Evolutionary conservation across 768 basidiomycete species (phyloP).

Genomic region (Naganishia randhawae): DNA sequence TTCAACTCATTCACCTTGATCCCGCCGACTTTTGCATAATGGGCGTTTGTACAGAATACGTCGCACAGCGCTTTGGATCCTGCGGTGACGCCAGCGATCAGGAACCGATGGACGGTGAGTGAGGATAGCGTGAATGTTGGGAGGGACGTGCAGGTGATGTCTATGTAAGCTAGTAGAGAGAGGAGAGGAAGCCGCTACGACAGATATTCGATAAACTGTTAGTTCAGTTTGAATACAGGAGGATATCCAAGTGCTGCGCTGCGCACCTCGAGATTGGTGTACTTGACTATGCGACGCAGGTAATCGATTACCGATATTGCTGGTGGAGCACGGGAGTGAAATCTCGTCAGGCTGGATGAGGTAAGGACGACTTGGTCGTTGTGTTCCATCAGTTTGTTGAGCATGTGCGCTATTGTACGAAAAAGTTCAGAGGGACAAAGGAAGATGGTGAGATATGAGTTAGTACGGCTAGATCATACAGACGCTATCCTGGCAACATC

Average conservation of each 20-base stretch:
- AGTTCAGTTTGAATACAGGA: no score
- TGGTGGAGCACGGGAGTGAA: slow-evolving; percentile 90
- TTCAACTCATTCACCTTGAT: slow-evolving; percentile 88
- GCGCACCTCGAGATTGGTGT: slow-evolving; percentile 89
- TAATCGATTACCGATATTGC: slow-evolving; percentile 86
- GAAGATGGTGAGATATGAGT: not conserved
- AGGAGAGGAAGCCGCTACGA: slow-evolving; percentile 50
- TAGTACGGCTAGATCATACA: not conserved
- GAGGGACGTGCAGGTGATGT: slow-evolving; percentile 71
- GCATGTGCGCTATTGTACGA: slow-evolving; percentile 73
- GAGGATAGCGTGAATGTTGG: slow-evolving; percentile 90
- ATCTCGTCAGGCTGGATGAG: slow-evolving; percentile 85
- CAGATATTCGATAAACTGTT: slow-evolving; percentile 64
- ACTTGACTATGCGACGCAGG: slow-evolving; percentile 84
- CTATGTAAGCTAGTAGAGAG: slow-evolving; percentile 51
- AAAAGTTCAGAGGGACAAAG: not conserved
- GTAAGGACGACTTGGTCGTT: slow-evolving; percentile 92
- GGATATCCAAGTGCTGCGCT: no score
- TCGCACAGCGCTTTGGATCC: slow-evolving; percentile 94
- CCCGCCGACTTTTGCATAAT: slow-evolving; percentile 95
- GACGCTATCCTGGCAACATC: not conserved
- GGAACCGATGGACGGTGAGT: slow-evolving; percentile 94
- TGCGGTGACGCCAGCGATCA: slow-evolving; percentile 87
- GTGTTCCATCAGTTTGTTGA: slow-evolving; percentile 86
- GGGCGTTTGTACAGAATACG: slow-evolving; percentile 86